phyloP scores from a whole-genome alignment of 352 stramenopile genomes.

The Phytophthora colocasiae region DNA sequence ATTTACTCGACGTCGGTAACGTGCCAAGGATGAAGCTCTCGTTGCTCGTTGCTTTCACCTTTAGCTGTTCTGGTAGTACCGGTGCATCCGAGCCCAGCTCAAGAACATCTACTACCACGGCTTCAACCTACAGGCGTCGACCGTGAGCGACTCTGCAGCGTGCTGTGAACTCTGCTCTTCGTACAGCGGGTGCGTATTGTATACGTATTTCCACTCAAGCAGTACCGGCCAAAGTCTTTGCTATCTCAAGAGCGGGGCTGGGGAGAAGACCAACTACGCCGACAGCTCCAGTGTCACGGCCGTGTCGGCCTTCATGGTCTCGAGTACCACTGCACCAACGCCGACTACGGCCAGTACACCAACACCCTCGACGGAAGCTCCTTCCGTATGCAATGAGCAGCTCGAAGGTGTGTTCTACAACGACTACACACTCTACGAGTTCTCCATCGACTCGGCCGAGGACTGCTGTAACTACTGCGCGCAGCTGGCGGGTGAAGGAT shows the following conservation, averaged over 20 bases:
- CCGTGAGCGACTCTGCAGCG: slow-evolving; percentile 20
- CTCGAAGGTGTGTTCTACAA: slow-evolving; percentile 32
- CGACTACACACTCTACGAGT: slow-evolving; percentile 35
- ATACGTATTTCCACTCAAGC: slow-evolving; percentile 50
- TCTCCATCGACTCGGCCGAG: slow-evolving; percentile 29
- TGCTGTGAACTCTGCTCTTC: slow-evolving; percentile 44
- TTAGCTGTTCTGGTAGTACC: slow-evolving; percentile 2
- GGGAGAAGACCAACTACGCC: slow-evolving; percentile 48
- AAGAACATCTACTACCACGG: slow-evolving; percentile 50
- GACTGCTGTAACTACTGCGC: slow-evolving; percentile 36
- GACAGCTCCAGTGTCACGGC: slow-evolving; percentile 39
- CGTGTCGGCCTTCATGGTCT: slow-evolving; percentile 31
- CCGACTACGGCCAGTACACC: slow-evolving; percentile 21
- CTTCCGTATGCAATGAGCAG: slow-evolving; percentile 21
- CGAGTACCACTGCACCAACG: slow-evolving; percentile 6
- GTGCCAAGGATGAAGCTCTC: slow-evolving; percentile 18
- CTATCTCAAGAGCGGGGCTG: slow-evolving; percentile 37
- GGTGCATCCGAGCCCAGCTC: slow-evolving; percentile 21
- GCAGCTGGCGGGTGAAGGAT: slow-evolving; percentile 22
- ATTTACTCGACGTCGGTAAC: slow-evolving; percentile 13
- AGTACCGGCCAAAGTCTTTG: slow-evolving; percentile 37
- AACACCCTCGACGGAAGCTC: slow-evolving; percentile 15
- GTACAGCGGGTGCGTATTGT: slow-evolving; percentile 45
- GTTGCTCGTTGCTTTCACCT: slow-evolving; percentile 1
- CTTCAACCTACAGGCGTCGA: slow-evolving; percentile 38